phyloP scores from a whole-genome alignment of 768 basidiomycete species.

The Hygrophorus pudorinus region DNA sequence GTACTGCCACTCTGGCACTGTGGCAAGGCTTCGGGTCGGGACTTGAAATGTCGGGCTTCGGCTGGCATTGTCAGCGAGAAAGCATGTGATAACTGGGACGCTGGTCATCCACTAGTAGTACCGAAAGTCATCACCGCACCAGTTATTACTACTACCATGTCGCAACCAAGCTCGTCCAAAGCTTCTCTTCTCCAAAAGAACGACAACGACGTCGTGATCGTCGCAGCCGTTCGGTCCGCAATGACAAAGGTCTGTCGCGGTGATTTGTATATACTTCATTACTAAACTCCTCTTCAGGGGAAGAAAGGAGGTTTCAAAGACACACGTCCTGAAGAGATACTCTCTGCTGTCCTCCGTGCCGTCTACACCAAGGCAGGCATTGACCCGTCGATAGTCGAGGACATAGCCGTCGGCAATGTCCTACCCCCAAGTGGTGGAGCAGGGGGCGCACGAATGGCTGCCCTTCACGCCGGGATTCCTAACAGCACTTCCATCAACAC shows the following conservation, averaged over 20 bases:
- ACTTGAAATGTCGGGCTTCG: too few relatives aligned
- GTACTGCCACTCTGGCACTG: too few relatives aligned
- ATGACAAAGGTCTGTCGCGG: conserved; percentile 66
- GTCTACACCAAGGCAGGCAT: conserved; percentile 59
- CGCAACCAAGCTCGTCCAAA: conserved; percentile 35
- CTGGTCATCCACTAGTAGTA: too few relatives aligned
- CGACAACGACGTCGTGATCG: conserved; percentile 86
- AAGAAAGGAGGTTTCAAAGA: conserved; percentile 90
- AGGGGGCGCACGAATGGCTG: conserved; percentile 74
- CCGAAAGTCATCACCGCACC: too few relatives aligned
- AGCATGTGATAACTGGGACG: too few relatives aligned
- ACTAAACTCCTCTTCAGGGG: conserved; percentile 36
- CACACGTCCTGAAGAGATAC: conserved; percentile 73
- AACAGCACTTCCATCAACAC: conserved; percentile 66
- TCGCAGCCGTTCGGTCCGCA: conserved; percentile 81
- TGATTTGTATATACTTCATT: too few relatives aligned
- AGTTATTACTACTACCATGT: conserved; percentile 19
- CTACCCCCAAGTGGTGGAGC: conserved; percentile 84
- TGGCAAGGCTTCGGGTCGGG: too few relatives aligned
- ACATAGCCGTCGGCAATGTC: conserved; percentile 81
- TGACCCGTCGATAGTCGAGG: conserved; percentile 76
- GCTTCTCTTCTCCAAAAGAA: conserved; percentile 57
- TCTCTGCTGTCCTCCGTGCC: conserved; percentile 67
- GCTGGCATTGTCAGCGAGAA: too few relatives aligned
- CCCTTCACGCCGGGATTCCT: conserved; percentile 79